Evolutionary conservation across 2,329 filamentous ascomycete genomes (phyloP), one percentile per base, ranked within the genome.

Genomic region (Hymenoscyphus fraxineus): DNA sequence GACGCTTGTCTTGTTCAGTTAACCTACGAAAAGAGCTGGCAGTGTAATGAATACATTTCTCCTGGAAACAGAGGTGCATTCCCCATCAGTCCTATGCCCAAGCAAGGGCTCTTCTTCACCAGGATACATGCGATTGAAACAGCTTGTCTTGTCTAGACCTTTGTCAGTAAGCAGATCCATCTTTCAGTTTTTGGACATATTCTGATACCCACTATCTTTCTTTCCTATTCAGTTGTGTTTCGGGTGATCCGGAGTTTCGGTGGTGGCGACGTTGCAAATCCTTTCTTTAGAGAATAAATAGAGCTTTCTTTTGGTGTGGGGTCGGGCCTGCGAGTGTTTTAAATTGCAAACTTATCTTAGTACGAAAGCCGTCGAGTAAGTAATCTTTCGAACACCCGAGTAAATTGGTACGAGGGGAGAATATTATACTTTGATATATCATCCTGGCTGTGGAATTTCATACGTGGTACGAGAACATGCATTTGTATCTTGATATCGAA

Each of bases 1-100:
- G 7, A 32, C 15, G 10, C 22, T 22, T 13, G 19, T 13, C 7
- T 7, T 32, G 9, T 1, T 2, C 31, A 22, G 27, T 16, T n/a
- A 12, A 59, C 57, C 10, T 41, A 59, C 57, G 27, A 41, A 59
- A 41, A 59, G 57, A 12, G 57, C 57, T 7, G 38, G 35, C n/a
- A 59, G 57, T 22, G 57, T 58, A 31, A 58, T 38, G 27, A 58
- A 58, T n/a, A 39, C 7, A 12, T 58, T n/a, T n/a, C 35, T 58
- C 55, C 32, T 38, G 15, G 47, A 27, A 19, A 19, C 12, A 2
- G 19, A 54, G 13, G 47, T 27, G 19, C 6, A 22, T 12, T 19
- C 22, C 22, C 10, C 47, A 13, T 54, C 44, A 9, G 4, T 19
- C 9, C 5, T 51, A 10, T 51, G 44, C 44, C 47, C 47, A 10